Percentiles rank a stretch among this genome's conserved stretches.
Evolutionary conservation across 352 stramenopile species (phyloP).

Genomic region (Thraustochytrium striatum): DNA sequence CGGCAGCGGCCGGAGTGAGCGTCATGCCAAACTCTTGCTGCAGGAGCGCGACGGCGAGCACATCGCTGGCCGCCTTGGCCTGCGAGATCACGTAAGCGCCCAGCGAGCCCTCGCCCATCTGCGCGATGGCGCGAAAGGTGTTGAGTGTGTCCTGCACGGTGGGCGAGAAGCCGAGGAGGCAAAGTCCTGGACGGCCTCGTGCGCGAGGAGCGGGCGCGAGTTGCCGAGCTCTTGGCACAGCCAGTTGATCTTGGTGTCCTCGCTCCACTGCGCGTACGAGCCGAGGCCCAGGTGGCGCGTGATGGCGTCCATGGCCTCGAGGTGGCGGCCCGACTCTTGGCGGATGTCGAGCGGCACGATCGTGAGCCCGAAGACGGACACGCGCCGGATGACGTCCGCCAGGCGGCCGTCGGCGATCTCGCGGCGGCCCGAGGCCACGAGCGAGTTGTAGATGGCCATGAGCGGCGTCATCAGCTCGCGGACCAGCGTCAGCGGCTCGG

Average conservation of each 20-base stretch:
- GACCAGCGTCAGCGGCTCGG: constrained; percentile 32
- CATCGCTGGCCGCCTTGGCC: constrained; percentile 68
- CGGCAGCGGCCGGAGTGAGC: constrained; percentile 55
- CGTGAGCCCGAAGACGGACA: constrained; percentile 68
- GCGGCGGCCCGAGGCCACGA: constrained; percentile 63
- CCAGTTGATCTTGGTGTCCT: constrained; percentile 65
- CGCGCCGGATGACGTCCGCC: constrained; percentile 68
- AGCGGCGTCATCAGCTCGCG: constrained; percentile 58
- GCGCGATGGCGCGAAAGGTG: constrained; percentile 64
- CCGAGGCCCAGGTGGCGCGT: constrained; percentile 69
- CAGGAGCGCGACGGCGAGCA: constrained; percentile 74
- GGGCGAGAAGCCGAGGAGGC: constrained; percentile 51
- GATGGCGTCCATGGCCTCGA: constrained; percentile 65
- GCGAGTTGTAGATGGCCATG: constrained; percentile 65
- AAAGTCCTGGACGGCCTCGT: constrained; percentile 40
- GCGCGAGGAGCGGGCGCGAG: constrained; percentile 64
- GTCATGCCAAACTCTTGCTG: constrained; percentile 68
- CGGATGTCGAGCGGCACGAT: constrained; percentile 74
- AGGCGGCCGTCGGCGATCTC: constrained; percentile 67
- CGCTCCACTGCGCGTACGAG: constrained; percentile 71
- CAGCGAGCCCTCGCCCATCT: constrained; percentile 62
- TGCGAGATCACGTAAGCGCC: constrained; percentile 79
- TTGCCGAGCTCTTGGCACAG: constrained; percentile 65
- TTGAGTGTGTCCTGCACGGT: constrained; percentile 56
- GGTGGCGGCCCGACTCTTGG: constrained; percentile 66